A percentile compares a stretch with the other conserved stretches of the same genome.
phyloP scores from a whole-genome alignment of 352 stramenopile genomes.

The Phytopythium oedochilum region DNA sequence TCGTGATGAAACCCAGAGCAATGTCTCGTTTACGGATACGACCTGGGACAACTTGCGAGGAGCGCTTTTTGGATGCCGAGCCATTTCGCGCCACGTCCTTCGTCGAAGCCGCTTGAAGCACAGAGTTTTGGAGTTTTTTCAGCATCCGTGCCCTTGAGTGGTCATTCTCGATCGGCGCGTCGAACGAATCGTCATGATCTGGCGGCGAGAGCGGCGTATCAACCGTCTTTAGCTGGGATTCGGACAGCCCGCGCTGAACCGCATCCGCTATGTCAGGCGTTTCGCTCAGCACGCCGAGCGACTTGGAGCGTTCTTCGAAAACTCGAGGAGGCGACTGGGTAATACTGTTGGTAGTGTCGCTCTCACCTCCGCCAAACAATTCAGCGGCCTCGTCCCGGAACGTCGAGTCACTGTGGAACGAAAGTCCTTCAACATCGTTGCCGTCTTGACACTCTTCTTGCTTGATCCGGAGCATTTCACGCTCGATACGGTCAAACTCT shows the following conservation, averaged over 20 bases:
- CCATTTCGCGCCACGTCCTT: not conserved
- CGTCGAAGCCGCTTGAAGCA: slow-evolving; percentile 8
- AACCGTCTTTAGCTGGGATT: slow-evolving; percentile 21
- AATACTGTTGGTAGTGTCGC: not conserved
- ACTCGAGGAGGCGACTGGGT: slow-evolving; percentile 1
- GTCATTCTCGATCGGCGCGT: slow-evolving; percentile 51
- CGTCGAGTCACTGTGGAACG: slow-evolving; percentile 30
- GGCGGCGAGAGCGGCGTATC: slow-evolving; percentile 31
- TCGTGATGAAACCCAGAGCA: slow-evolving; percentile 42
- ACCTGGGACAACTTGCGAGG: slow-evolving; percentile 5
- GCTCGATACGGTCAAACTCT: slow-evolving; percentile 87
- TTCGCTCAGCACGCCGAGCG: slow-evolving; percentile 2
- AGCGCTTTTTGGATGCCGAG: slow-evolving; percentile 3
- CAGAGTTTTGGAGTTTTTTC: slow-evolving; percentile 56
- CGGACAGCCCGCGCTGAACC: slow-evolving; percentile 15
- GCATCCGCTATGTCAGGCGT: not conserved
- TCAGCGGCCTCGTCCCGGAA: slow-evolving; percentile 6
- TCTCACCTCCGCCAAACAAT: not conserved
- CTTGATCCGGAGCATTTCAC: slow-evolving; percentile 40
- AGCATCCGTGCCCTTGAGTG: slow-evolving; percentile 60
- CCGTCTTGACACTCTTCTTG: slow-evolving; percentile 27
- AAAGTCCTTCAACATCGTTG: slow-evolving; percentile 25
- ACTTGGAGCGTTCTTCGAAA: slow-evolving; percentile 1
- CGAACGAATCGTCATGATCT: slow-evolving; percentile 33
- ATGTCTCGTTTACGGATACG: slow-evolving; percentile 70